These are phyloP conservation scores for Ustilaginoidea virens DNA, from an alignment of 2,329 filamentous ascomycete genomes.

Conservation along the genomic window DNA sequence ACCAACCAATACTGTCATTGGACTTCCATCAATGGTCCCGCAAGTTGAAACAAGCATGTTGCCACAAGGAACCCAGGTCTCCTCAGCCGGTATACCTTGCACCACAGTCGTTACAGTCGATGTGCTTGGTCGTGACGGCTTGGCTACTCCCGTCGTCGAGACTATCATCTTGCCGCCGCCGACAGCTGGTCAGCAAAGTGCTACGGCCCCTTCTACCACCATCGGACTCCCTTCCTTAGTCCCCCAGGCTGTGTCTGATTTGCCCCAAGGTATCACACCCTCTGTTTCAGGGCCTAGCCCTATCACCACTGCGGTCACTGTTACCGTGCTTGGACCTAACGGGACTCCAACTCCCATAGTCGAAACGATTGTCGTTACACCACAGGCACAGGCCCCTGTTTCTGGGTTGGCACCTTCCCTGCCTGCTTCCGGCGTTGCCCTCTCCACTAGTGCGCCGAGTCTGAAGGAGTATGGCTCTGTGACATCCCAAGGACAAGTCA, in stretches of 20 bases:
- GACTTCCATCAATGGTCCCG: constrained; percentile 7
- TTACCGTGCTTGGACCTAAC: constrained; percentile 15
- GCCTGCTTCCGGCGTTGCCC: too few species aligned
- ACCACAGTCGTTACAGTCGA: constrained; percentile 17
- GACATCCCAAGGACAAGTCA: constrained; percentile 1
- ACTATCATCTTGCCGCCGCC: constrained; percentile 11
- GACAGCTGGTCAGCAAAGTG: constrained; percentile 1
- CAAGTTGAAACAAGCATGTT: constrained; percentile 5
- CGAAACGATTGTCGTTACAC: constrained; percentile 16
- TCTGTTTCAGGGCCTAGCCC: constrained; percentile 5
- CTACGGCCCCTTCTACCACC: constrained; percentile 6
- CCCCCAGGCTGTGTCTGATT: constrained; percentile 7
- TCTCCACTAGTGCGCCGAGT: too few species aligned
- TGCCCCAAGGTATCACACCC: constrained; percentile 9
- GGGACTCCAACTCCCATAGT: constrained; percentile 16
- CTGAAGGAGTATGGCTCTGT: constrained; percentile 13
- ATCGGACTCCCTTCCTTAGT: constrained; percentile 8
- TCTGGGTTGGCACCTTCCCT: constrained; percentile 6
- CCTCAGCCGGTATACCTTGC: constrained; percentile 7
- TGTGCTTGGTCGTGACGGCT: constrained; percentile 16
- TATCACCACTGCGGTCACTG: constrained; percentile 15
- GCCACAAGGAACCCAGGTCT: constrained; percentile 8
- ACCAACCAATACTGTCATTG: constrained; percentile 8
- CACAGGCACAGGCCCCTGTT: constrained; percentile 6
- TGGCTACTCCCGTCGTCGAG: constrained; percentile 14